Base-by-base conservation (phyloP, 768 basidiomycete species). In the Agrocybe chaxingu region DNA sequence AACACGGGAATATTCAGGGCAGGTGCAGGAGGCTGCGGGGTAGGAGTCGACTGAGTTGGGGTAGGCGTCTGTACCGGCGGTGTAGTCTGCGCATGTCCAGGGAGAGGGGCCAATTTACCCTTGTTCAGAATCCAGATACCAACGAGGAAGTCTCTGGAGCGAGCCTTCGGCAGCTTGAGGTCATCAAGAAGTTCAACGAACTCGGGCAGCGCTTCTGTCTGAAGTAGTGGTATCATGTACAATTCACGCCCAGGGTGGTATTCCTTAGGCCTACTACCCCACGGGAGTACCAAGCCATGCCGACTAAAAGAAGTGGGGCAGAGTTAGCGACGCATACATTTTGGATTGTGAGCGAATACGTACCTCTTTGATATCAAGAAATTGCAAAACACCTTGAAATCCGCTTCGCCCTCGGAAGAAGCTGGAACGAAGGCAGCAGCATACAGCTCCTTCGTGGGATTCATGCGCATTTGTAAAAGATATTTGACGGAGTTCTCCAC, bases 101-200 rank as follows among this genome's bases (percentile, higher is more conserved):
- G 69, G 18, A 73, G 74, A 12, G 75, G 68, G n/a, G 71, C 75
- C 3, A 92, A 78, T 66, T 83, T 91, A 19, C 89, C 92, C 65
- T 87, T 92, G 59, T 78, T 81, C 12, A 94, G 73, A n/a, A 96
- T 78, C 81, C 90, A 92, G 10, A 95, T 82, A 18, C 88, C 89
- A 39, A 96, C 70, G 35, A 96, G 75, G 53, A 83, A 83, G 61
- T 90, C 81, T 2, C 69, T 63, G n/a, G 66, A 76, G 29, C 92
- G 78, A 8, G 69, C 62, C 57, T 79, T 81, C 10, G 90, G 88
- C 1, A 96, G 65, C 50, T 73, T 75, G 41, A 92, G 74, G 24
- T 88, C 76, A 57, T 95, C 92, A 42, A 93, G 66, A 1, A 95
- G 72, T 58, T 93, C 90, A 56, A 95, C 77, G 59, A 84, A 95